These are phyloP conservation scores for Cardamine occulta DNA, from an alignment of 345 rosid genomes.

Conservation along the genomic window DNA sequence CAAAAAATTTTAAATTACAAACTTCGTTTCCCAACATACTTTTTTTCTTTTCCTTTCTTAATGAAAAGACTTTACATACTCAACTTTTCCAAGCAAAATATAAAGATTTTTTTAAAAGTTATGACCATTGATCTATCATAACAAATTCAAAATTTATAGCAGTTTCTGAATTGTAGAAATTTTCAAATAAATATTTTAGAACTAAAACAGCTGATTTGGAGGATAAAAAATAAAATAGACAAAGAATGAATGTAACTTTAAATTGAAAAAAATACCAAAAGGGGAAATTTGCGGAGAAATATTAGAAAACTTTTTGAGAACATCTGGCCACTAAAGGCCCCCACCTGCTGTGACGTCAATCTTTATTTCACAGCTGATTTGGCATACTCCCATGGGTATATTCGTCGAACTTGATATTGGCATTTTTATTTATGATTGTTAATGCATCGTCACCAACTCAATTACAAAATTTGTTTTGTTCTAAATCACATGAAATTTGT, in stretches of 20 bases:
- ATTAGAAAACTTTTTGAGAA: conserved; percentile 12
- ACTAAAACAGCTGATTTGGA: background rate
- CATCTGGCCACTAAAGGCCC: conserved; percentile 36
- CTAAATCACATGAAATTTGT: too few relatives aligned
- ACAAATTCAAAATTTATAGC: background rate
- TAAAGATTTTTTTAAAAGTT: background rate
- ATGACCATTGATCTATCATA: background rate
- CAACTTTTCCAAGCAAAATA: background rate
- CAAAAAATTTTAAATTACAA: background rate
- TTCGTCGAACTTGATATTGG: conserved; percentile 19
- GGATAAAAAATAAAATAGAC: background rate
- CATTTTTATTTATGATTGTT: conserved; percentile 11
- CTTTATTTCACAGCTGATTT: conserved; percentile 23
- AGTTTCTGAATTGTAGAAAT: background rate
- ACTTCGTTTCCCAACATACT: background rate
- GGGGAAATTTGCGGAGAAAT: background rate
- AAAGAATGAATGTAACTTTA: background rate
- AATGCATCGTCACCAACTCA: background rate
- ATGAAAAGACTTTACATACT: too few relatives aligned
- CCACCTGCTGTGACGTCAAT: conserved; percentile 4
- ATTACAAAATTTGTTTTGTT: background rate
- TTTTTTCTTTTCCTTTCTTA: too few relatives aligned
- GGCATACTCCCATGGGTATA: conserved; percentile 29
- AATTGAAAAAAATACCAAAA: background rate
- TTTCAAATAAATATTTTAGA: too few relatives aligned